Evolutionary conservation across 2,329 filamentous ascomycete species (phyloP).

Genomic region (Aspergillus fischeri): DNA sequence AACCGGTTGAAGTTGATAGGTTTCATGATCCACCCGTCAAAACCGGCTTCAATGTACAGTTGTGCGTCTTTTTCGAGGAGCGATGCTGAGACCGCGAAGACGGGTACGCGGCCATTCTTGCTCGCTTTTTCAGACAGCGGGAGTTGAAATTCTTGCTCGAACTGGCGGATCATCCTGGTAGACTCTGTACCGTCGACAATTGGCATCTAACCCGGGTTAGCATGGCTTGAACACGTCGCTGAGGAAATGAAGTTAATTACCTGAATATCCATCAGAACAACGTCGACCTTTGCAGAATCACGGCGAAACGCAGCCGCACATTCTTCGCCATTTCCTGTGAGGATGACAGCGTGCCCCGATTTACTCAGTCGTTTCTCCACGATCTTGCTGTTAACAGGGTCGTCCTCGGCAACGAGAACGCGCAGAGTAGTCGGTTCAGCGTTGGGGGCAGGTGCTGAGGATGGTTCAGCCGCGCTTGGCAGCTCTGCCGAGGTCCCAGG

Average conservation of each 20-base stretch:
- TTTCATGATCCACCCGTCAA: constrained; percentile 89
- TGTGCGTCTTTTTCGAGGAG: constrained; percentile 66
- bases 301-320: constrained; percentile 70
- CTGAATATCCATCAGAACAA: constrained; percentile 92
- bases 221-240: neutral
- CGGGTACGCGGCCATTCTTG: constrained; percentile 65
- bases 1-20: constrained; percentile 78
- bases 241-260: constrained; percentile 45
- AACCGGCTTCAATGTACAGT: constrained; percentile 71
- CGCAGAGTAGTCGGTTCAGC: constrained; percentile 9
- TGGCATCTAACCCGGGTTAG: constrained; percentile 65
- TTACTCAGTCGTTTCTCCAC: constrained; percentile 77
- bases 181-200: constrained; percentile 84
- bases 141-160: constrained; percentile 54
- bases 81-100: constrained; percentile 86
- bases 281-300: constrained; percentile 62
- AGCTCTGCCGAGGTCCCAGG: constrained; percentile 4
- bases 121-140: constrained; percentile 57
- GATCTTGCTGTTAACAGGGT: constrained; percentile 82
- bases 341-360: constrained; percentile 64
- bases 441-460: neutral
- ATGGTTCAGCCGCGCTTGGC: neutral
- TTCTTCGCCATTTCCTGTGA: constrained; percentile 81
- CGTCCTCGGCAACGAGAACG: constrained; percentile 81
- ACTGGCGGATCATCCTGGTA: constrained; percentile 76